These are phyloP conservation scores for Kluyveromyces nonfermentans DNA, from an alignment of 805 yeast species.

Conservation along the genomic window DNA sequence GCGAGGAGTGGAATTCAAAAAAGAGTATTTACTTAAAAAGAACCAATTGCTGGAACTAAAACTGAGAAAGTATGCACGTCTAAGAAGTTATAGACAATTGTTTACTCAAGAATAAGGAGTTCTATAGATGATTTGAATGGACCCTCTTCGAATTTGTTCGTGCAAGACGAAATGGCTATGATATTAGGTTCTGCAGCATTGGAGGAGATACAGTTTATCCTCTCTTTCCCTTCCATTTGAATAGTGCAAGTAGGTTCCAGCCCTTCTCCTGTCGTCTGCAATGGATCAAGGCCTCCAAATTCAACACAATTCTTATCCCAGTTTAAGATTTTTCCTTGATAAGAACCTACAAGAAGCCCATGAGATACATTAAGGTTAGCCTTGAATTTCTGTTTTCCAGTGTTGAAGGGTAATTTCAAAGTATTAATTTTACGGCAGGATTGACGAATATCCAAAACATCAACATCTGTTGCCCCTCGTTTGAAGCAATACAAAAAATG, in stretches of 20 bases:
- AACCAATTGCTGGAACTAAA: conserved; percentile 13
- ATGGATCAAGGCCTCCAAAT: conserved; percentile 20
- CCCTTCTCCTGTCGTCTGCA: not conserved
- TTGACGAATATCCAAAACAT: conserved; percentile 29
- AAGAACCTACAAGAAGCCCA: conserved; percentile 22
- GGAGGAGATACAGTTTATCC: conserved; percentile 13
- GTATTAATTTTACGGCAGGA: conserved; percentile 7
- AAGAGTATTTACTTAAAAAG: conserved; percentile 14
- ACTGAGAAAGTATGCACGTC: conserved; percentile 17
- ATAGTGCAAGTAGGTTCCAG: not conserved
- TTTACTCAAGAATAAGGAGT: conserved; percentile 14
- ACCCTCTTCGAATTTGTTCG: conserved; percentile 13
- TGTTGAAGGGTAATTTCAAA: conserved; percentile 16
- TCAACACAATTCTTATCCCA: conserved; percentile 22
- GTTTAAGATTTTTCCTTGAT: conserved; percentile 12
- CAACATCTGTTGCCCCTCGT: conserved; percentile 25
- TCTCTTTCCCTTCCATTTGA: not conserved
- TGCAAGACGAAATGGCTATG: conserved; percentile 15
- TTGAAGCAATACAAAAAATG: conserved; percentile 28
- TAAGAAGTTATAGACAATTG: conserved; percentile 21
- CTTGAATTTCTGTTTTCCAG: conserved; percentile 18
- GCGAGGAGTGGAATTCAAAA: conserved; percentile 10
- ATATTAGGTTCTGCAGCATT: conserved; percentile 14
- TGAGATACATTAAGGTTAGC: conserved; percentile 12
- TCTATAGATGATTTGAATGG: conserved; percentile 6